Evolutionary conservation across 495 filamentous ascomycete genomes (phyloP), one percentile per base, ranked within the genome.

Genomic region (Neurospora discreta): DNA sequence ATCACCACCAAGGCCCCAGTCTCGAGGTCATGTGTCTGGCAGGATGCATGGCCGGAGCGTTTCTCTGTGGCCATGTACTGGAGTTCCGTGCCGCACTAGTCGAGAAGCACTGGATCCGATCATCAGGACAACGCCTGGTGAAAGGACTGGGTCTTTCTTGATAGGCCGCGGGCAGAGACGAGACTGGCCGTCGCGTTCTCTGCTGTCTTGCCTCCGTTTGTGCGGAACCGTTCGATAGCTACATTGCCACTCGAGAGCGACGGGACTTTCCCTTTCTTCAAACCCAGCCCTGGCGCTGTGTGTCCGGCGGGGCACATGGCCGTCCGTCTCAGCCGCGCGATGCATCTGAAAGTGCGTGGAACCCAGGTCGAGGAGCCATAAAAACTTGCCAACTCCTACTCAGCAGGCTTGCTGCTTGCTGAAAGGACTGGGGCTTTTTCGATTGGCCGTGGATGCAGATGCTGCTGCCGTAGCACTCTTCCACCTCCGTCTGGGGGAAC

Each of bases 381-480:
- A 72, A 72, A 72, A 68, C 8, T 41, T 69, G 60, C 71, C 71
- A 72, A 72, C 39, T 69, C 71, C 60, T 69, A 72, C 60, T 46
- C 71, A 42, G 20, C 16, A 11, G 18, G 71, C 39, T 68, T 36
- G 23, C 11, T 60, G 41, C 71, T 67, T 68, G 71, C 23, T 68
- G 60, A 39, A 71, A 69, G 71, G 71, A 72, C 60, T 72, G 65
- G 71, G 71, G 71, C 52, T 60, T 68, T 39, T 68, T 69, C 60
- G 71, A 72, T 60, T 3, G 52, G 52, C 52, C 52, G 52, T 60
- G 52, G 52, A 60, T 60, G 52, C 13, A 60, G 52, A 60, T 60
- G 52, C 52, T 33, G 26, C 23, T 30, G 46, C 23, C 13, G 23
- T 60, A 16, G 52, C 52, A 30, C 52, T 60, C 52, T 60, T 60